Base-by-base conservation (phyloP, 2,329 filamentous ascomycete genomes). In the Helotiales sp. region DNA sequence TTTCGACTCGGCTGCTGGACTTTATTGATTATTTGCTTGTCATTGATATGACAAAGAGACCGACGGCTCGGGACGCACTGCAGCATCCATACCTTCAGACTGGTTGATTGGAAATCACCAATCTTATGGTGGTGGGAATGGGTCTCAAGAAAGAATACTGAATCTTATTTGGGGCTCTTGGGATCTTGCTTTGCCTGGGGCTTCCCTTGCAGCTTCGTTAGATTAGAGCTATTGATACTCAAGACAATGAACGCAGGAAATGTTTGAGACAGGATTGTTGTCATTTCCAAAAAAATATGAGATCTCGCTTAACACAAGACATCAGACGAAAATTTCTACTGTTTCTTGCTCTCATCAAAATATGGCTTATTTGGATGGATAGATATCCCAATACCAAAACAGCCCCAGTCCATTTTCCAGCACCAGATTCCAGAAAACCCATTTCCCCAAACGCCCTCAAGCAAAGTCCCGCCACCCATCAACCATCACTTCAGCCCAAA, bases 401-500 rank as follows among this genome's bases (percentile, higher is more conserved):
- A 5, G 22, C 13, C 6, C 13, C 17, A 52, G n/a, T 30, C 24
- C 26, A 8, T 37, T 24, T 24, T 40, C 30, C 8, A 40, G 34
- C 32, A 6, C 54, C 32, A 24, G 10, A 37, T 32, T 57, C 54
- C 54, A 26, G 13, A 26, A 11, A 57, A 15, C 10, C 20, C n/a
- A 4, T 24, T 37, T 5, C 2, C 17, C 32, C 10, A 37, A 17
- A 24, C 11, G 1, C n/a, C 30, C n/a, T 34, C 52, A 15, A 37
- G 7, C 10, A 26, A 10, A 24, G 3, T 6, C 3, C 22, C 47
- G 28, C 10, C 11, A 6, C n/a, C 5, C 32, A 45, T 28, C 34
- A 10, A 17, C 15, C 7, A 7, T 37, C 59, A 50, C n/a, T 28
- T 62, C 20, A 62, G 54, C 26, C 64, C 64, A 63, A 71, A 70